Percentiles rank a stretch among this genome's conserved stretches.
Conservation (phyloP, 2,329 filamentous ascomycete species). For the Curvularia hawaiiensis region DNA sequence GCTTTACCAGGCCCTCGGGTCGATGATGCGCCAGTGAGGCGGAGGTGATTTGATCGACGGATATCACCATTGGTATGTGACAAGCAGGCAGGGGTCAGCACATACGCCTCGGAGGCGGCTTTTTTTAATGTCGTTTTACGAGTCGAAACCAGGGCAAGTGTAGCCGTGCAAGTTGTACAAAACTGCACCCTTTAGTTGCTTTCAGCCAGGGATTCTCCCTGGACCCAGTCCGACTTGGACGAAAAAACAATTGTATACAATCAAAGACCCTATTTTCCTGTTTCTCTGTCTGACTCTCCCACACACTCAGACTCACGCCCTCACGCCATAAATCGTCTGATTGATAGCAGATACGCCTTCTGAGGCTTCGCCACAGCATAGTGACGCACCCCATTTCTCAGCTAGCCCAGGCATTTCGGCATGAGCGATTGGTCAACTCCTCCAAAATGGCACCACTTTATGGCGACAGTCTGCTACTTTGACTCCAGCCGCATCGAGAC, state of each 20-base stretch:
- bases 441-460: neutral
- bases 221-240: neutral
- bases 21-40: constrained; percentile 19
- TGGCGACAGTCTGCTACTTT: neutral
- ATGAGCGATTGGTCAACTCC: neutral
- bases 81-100: constrained; percentile 6
- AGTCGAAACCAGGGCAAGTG: neutral
- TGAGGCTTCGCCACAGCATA: neutral
- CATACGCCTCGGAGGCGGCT: constrained; percentile 1
- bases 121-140: neutral
- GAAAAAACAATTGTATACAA: neutral
- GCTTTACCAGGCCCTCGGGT: constrained; percentile 15
- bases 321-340: neutral
- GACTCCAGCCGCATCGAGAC: neutral
- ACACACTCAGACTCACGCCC: neutral
- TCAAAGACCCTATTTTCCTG: neutral
- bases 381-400: neutral
- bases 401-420: neutral
- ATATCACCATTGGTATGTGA: neutral
- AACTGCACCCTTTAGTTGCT: constrained; percentile 1
- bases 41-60: constrained; percentile 6
- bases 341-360: neutral
- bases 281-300: neutral
- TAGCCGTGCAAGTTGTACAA: neutral
- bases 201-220: neutral